Base-by-base conservation (phyloP, 371 early-diverging fungal genomes). In the Sanchytrium tribonematis region DNA sequence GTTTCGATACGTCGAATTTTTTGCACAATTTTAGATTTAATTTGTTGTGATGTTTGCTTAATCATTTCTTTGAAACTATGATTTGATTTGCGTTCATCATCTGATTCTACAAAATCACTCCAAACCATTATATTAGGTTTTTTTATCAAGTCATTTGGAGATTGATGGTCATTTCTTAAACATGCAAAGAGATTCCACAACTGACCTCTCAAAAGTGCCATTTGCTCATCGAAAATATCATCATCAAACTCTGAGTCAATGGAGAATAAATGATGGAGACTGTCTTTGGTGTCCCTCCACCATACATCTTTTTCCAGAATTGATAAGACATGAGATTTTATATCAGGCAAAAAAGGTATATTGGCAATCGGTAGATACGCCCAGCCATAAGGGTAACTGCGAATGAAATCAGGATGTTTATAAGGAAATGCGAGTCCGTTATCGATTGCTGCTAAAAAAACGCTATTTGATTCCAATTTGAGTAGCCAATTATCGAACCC, bases 401-500 rank as follows among this genome's bases (percentile, higher is more conserved):
- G 79, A 85, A 86, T 86, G 68, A 84, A 78, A 75, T 93, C 89
- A 0, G 93, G 93, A 73, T 93, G 93, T 73, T 93, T 90, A 74
- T 83, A 88, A 0, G 93, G 93, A 70, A 92, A 92, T 1, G 72
- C 72, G 16, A 93, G 80, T 0, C 93, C 93, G 74, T 93, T 88
- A 75, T 93, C 93, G 66, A 93, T 93, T 28, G 89, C 90, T 0
- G 89, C 88, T 22, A 90, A 72, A 27, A 71, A 70, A 29, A 79
- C 28, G 17, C 17, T 28, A 1, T 29, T n/a, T 83, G 65, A 79
- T 82, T 29, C 81, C 5, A 72, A 77, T 31, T 73, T 82, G 66
- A 92, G 83, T 89, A 92, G 88, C 93, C 91, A 90, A 72, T 91
- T 93, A 71, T 93, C 90, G 70, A 85, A 71, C 17, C 90, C 89